Base-by-base conservation (phyloP, 495 filamentous ascomycete species). In the Tuber borchii region DNA sequence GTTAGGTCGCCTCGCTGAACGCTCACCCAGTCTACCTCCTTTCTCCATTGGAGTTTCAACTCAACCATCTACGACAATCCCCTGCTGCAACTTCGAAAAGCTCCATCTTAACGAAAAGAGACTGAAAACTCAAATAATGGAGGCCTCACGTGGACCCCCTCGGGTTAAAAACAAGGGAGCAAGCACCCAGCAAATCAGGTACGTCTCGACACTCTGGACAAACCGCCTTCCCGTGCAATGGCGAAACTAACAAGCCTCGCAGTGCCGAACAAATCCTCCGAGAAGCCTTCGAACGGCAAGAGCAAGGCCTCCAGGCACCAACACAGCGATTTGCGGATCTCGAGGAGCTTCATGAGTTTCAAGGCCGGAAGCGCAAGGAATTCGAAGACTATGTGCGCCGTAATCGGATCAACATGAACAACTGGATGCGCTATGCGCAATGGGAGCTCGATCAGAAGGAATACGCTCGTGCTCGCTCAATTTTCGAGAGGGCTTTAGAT, bases 391-490 rank as follows among this genome's bases (percentile, higher is more conserved):
- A 97, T 92, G 93, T 97, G 71, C 91, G 93, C 75, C 92, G 96
- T 72, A 97, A 98, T 82, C 86, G 94, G 80, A 88, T 98, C 81
- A 97, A 97, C 78, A 94, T 97, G 88, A 95, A 95, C 85, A 98
- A 99, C 84, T 99, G 95, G 95, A 93, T 97, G 90, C 91, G 93
- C 78, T 99, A 99, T 87, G 95, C 95, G 51, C 90, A 92, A 76
- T 99, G 93, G 93, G 95, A 99, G 84, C 87, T 99, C 45, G 95
- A 99, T 84, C 95, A 99, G 85, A 99, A 98, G 84, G 95, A 99
- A 86, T 97, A 92, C 84, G 91, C 91, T n/a, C 90, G 95, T 48
- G 95, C 96, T 31, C 90, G 95, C n/a, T 95, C 92, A 68, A 91
- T 99, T 82, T 98, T 99, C 83, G 95, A 99, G 85, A 89, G 95